These are phyloP conservation scores for Candida bentonensis DNA, from an alignment of 805 yeast genomes.

Conservation along the genomic window DNA sequence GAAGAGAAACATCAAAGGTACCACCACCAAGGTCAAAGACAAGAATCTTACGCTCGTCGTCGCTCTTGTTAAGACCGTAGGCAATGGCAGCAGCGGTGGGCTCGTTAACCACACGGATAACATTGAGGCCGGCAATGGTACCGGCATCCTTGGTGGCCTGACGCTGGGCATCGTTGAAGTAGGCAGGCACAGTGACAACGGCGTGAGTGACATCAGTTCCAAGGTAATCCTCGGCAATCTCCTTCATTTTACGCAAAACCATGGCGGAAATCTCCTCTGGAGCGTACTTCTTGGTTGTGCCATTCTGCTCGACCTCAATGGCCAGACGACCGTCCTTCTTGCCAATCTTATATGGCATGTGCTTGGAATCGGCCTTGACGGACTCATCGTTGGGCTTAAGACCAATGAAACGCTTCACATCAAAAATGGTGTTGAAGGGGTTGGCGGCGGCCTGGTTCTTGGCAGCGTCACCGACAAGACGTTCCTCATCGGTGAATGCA, in stretches of 20 bases:
- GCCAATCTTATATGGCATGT: conserved; percentile 60
- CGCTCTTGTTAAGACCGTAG: conserved; percentile 72
- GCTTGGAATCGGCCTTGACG: conserved; percentile 71
- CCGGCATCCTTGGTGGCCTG: conserved; percentile 93
- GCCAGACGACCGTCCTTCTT: conserved; percentile 71
- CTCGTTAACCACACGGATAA: conserved; percentile 80
- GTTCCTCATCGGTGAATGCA: conserved; percentile 82
- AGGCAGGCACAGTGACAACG: conserved; percentile 87
- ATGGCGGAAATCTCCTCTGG: conserved; percentile 91
- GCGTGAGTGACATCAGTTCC: conserved; percentile 80
- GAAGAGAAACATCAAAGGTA: conserved; percentile 83
- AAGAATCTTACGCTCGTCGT: conserved; percentile 76
- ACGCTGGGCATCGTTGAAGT: conserved; percentile 87
- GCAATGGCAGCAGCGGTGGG: conserved; percentile 98
- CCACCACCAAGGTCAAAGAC: conserved; percentile 97
- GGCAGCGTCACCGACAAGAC: conserved; percentile 93
- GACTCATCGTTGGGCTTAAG: conserved; percentile 61
- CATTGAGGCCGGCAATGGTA: conserved; percentile 79
- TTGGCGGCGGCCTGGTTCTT: conserved; percentile 90
- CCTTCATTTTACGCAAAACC: conserved; percentile 85
- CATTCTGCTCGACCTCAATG: conserved; percentile 60
- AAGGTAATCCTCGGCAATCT: conserved; percentile 80
- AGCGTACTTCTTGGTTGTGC: conserved; percentile 63
- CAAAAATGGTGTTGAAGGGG: conserved; percentile 76
- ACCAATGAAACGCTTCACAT: conserved; percentile 86